Evolutionary conservation across 1,139 yeast species (phyloP), one percentile per base, ranked within the genome.

Genomic region (Scheffersomyces cryptocercus): DNA sequence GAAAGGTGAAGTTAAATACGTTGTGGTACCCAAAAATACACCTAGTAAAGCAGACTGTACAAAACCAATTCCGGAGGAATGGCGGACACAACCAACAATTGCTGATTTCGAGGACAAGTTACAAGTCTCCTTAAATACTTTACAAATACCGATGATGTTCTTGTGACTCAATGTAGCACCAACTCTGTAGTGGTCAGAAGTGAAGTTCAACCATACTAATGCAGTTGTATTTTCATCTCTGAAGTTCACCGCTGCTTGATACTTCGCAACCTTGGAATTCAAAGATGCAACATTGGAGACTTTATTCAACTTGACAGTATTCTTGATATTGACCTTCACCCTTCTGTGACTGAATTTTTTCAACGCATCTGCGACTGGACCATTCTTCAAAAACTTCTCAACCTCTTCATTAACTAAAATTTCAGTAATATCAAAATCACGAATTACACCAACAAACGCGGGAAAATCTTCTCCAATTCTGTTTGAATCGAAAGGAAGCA

Each of bases 111-210:
- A 79, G 8, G 84, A 78, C 68, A 93, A 73, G 53, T 88, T 93
- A 56, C 96, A 88, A 0, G 98, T 91, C 59, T 93, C 98, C 55
- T 93, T 93, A 58, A 90, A 81, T 11, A 88, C 86, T 56, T 91
- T 89, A 62, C 97, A 90, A 62, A 88, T 79, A 0, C 90, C 85
- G 58, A 93, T 65, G 11, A 93, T 70, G 37, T 81, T 77, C 35
- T 74, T 70, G 59, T 88, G 95, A 32, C 81, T 71, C 44, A 84
- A 64, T n/a, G 75, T 72, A 2, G 86, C 84, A 0, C 87, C 88
- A 1, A 81, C 75, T 49, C 88, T 73, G 35, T 82, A 75, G 55
- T 86, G 87, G 56, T 89, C 96, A 0, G 91, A 75, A 0, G 88
- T 79, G 73, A 85, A 85, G 53, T 79, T 78, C 29, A 85, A 61